phyloP scores from a whole-genome alignment of 2,329 filamentous ascomycete genomes.

The Phialophora macrospora region DNA sequence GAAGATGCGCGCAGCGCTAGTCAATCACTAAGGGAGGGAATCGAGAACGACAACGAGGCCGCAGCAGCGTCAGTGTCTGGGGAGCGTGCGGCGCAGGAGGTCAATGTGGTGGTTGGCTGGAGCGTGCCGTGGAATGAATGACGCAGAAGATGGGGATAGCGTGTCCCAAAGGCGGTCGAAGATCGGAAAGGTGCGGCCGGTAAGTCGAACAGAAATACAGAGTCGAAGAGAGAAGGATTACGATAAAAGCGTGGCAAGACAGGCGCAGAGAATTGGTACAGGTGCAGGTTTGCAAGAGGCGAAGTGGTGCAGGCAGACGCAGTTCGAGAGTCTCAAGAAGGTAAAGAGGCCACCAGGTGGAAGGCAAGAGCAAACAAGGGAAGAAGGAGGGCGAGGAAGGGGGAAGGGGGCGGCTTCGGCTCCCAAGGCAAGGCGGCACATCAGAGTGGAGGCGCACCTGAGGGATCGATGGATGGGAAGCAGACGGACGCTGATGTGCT shows the following conservation, averaged over 20 bases:
- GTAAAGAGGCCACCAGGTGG: constrained; percentile 17
- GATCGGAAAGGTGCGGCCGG: constrained; percentile 9
- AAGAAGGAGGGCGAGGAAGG: constrained; percentile 29
- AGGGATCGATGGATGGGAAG: constrained; percentile 1
- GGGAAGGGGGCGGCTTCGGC: constrained; percentile 31
- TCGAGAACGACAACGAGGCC: constrained; percentile 20
- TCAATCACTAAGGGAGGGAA: constrained; percentile 22
- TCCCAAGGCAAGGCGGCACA: constrained; percentile 12
- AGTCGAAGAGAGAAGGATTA: constrained; percentile 26
- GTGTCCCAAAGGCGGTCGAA: constrained; percentile 22
- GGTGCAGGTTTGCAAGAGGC: constrained; percentile 5
- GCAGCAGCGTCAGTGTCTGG: constrained; percentile 10
- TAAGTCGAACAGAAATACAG: constrained; percentile 23
- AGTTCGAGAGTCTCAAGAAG: constrained; percentile 26
- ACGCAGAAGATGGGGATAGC: constrained; percentile 32
- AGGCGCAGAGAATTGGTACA: constrained; percentile 17
- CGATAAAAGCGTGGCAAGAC: constrained; percentile 25
- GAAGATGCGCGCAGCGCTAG: constrained; percentile 34
- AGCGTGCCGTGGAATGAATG: constrained; percentile 32
- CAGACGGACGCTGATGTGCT: constrained; percentile 17
- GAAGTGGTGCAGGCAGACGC: constrained; percentile 27
- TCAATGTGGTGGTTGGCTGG: constrained; percentile 18
- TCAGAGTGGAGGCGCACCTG: constrained; percentile 14
- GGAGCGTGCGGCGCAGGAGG: constrained; percentile 19
- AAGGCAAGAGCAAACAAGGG: constrained; percentile 34